Base-by-base conservation (phyloP, 305 asterid species). In the Rubia tinctorum region DNA sequence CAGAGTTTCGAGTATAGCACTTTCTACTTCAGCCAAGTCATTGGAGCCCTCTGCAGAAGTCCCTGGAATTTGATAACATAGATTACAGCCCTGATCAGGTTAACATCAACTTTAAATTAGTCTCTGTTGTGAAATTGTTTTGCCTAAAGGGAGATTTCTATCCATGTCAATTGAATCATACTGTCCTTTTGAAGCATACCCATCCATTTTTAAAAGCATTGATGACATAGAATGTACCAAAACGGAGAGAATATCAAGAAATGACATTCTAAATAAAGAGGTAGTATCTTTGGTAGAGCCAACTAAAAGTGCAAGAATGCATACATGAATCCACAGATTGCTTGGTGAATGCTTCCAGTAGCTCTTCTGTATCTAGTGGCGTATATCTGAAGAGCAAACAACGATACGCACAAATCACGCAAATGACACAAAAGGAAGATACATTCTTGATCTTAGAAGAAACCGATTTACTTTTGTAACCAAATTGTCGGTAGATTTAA, bases 361-460 rank as follows among this genome's bases (percentile, higher is more conserved):
- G 89, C 86, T 93, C 98, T 82, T 76, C 76, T 71, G 98, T 89
- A 80, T 83, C 82, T 61, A 93, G 89, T 65, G 95, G 98, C 61
- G 96, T 89, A 74, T 89, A 93, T 83, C 98, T 93, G 77, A 14
- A 66, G 22, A 17, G 59, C 67, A 59, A 47, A 47, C 4, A 66
- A 7, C 45, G n/a, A 71, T 45, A 43, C 18, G 15, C 7, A 4
- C 34, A 59, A 23, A 71, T 11, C 22, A 47, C 14, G 22, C 49
- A 15, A 62, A 62, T 42, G 12, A 27, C 67, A 60, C 22, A 17
- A 42, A n/a, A n/a, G 15, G 1, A 5, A 47, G 22, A 25, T 11
- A 6, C 60, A 44, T 68, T 47, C 42, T 17, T 51, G 51, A 68
- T 44, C 5, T 53, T 68, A 22, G 8, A 37, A 30, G 23, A 37